Conservation (phyloP, 2,329 filamentous ascomycete species). For the Calonectria pauciramosa region DNA sequence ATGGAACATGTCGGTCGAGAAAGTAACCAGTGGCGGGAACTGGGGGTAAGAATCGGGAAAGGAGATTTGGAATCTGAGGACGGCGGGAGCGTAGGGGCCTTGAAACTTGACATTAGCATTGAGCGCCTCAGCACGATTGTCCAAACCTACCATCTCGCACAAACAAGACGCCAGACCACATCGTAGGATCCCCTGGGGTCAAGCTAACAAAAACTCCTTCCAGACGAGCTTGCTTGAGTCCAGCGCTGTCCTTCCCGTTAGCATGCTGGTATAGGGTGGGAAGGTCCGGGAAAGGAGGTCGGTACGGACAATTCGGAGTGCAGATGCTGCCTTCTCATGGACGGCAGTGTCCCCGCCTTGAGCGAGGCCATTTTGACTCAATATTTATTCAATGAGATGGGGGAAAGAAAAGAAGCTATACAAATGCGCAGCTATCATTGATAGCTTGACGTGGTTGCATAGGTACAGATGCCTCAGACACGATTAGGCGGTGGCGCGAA, state of each 20-base stretch:
- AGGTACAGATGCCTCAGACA: neutral
- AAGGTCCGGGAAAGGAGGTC: conserved; percentile 10
- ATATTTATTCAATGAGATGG: neutral
- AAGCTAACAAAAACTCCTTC: conserved; percentile 90
- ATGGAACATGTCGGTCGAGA: conserved; percentile 94
- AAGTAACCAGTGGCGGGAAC: conserved; percentile 86
- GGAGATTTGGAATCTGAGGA: conserved; percentile 90
- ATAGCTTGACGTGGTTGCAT: conserved; percentile 1
- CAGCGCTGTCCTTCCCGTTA: conserved; percentile 69
- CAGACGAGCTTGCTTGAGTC: conserved; percentile 85
- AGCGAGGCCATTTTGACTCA: conserved; percentile 57
- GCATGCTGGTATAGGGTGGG: conserved; percentile 24
- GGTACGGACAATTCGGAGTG: conserved; percentile 82
- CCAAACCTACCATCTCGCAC: conserved; percentile 81
- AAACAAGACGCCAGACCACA: conserved; percentile 95
- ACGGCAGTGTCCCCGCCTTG: conserved; percentile 62
- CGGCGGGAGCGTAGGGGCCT: conserved; percentile 91
- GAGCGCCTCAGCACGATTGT: no score
- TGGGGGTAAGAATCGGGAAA: conserved; percentile 87
- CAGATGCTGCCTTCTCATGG: conserved; percentile 80
- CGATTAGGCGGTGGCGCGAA: conserved; percentile 40
- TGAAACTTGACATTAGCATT: conserved; percentile 4
- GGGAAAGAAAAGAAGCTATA: neutral
- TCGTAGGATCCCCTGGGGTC: conserved; percentile 81
- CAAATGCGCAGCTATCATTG: neutral